Evolutionary conservation across 1,284 basidiomycete genomes (phyloP), one percentile per base, ranked within the genome.

Genomic region (Cerrena zonata): DNA sequence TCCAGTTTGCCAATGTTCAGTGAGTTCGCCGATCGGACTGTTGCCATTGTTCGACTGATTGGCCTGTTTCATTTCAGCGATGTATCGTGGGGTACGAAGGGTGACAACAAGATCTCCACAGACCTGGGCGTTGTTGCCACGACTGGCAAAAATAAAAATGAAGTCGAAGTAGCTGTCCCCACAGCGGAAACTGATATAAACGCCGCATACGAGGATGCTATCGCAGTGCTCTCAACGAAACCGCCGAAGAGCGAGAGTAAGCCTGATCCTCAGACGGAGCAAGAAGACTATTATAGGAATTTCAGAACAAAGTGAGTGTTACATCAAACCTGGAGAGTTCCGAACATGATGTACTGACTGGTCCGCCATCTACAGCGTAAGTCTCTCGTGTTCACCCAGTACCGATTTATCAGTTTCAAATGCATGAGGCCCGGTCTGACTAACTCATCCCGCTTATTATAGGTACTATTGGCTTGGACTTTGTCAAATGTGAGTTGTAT

Each of bases 61-160:
- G 27, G 15, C 18, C 41, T 50, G 36, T 4, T 10, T 43, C 38
- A 38, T 63, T 61, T 18, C 37, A 73, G 69, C 64, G 87, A 91
- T 57, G 82, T 91, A 1, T 89, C 87, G 1, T 94, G 91, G 91
- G 91, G 90, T 36, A 94, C 91, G 1, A 94, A 94, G 65, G 91
- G 90, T 21, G 91, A 94, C 68, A 91, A 92, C 70, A 91, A 85
- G 61, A 78, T 87, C 30, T 78, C 74, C 47, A 87, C 86, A n/a
- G 89, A 92, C 60, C 78, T 94, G 2, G 91, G 91, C 47, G 84
- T 86, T 1, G 89, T 93, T 18, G 11, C 46, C 54, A 74, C 77
- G 53, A 73, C 76, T 4, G 75, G 73, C 30, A 77, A 74, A 49
- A 72, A 76, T 52, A 81, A 81, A 58, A 84, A 82, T 52, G 83